phyloP scores from a whole-genome alignment of 768 basidiomycete species.

The Amanita inopinata region DNA sequence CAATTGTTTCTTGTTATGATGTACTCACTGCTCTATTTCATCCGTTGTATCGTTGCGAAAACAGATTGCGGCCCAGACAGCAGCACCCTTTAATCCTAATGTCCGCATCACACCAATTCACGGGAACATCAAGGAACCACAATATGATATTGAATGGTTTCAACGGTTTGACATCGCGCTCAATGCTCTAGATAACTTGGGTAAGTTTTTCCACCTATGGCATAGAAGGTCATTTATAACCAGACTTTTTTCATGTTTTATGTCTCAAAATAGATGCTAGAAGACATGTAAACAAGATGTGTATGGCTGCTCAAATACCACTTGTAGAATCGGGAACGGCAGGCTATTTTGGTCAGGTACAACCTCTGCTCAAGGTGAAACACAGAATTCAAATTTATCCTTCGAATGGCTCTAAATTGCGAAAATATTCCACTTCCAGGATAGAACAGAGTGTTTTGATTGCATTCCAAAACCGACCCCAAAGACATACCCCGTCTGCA shows the following conservation, averaged over 20 bases:
- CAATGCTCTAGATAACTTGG: conserved; percentile 94
- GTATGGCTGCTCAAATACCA: conserved; percentile 84
- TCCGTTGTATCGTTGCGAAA: too few species aligned
- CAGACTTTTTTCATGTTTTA: background rate
- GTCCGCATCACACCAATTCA: conserved; percentile 84
- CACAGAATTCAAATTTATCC: background rate
- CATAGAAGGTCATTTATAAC: background rate
- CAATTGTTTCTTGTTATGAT: background rate
- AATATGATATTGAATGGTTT: conserved; percentile 90
- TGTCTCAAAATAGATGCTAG: conserved; percentile 58
- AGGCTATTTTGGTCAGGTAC: conserved; percentile 95
- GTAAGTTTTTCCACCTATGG: conserved; percentile 30
- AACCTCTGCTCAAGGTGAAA: conserved; percentile 77
- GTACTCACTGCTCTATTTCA: background rate
- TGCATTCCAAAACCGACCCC: conserved; percentile 90
- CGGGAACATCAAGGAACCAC: conserved; percentile 89
- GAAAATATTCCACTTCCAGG: conserved; percentile 37
- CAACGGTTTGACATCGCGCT: conserved; percentile 83
- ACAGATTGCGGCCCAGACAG: conserved; percentile 78
- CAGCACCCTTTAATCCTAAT: conserved; percentile 77
- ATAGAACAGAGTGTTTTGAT: conserved; percentile 90
- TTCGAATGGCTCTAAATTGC: background rate
- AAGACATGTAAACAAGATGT: conserved; percentile 95
- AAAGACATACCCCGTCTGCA: conserved; percentile 95
- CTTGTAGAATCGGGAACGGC: conserved; percentile 95